phyloP scores from a whole-genome alignment of 2,329 filamentous ascomycete genomes.

The Aureobasidium zeae region DNA sequence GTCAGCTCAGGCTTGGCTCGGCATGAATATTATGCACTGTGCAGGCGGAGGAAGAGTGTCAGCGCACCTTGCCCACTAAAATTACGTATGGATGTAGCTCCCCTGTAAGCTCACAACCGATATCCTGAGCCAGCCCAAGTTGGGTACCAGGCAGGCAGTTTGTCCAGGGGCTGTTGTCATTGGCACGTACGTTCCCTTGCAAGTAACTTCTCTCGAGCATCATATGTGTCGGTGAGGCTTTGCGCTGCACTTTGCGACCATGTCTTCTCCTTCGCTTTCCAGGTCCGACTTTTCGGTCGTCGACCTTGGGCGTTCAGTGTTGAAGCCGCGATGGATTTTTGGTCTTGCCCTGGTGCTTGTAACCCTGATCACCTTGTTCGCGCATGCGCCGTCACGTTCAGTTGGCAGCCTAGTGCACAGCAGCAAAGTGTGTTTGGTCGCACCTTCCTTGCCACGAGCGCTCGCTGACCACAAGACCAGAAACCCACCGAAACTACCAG shows the following conservation, averaged over 20 bases:
- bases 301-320: slow-evolving; percentile 4
- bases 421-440: neutral
- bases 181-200: too few relatives aligned
- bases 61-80: too few relatives aligned
- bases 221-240: too few relatives aligned
- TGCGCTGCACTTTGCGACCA: neutral
- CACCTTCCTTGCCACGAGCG: neutral
- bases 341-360: slow-evolving; percentile 6
- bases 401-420: neutral
- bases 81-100: too few relatives aligned
- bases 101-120: too few relatives aligned
- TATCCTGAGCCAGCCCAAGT: too few relatives aligned
- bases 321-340: slow-evolving; percentile 11
- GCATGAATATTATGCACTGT: too few relatives aligned
- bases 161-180: too few relatives aligned
- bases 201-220: too few relatives aligned
- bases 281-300: slow-evolving; percentile 5
- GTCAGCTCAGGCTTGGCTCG: too few relatives aligned
- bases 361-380: slow-evolving; percentile 10
- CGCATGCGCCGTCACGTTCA: neutral
- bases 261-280: neutral
- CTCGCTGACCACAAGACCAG: neutral
- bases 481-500: neutral
- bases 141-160: too few relatives aligned
- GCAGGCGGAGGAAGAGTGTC: too few relatives aligned